phyloP scores from a whole-genome alignment of 371 early-diverging fungal species.

The Capillidium heterosporum region DNA sequence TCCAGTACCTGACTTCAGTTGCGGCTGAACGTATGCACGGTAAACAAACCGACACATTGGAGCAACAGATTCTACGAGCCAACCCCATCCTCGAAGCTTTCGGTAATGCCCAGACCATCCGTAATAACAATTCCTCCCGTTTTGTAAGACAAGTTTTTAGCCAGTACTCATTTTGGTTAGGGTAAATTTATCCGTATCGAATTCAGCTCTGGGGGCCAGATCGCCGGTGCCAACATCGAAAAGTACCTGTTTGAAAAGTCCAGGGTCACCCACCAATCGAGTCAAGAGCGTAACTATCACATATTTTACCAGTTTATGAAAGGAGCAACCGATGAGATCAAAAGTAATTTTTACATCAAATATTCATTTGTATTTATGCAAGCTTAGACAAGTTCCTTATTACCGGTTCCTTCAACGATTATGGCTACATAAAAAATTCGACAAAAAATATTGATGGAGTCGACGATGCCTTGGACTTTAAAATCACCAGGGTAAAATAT shows the following conservation, averaged over 20 bases:
- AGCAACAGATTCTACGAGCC: slow-evolving; percentile 88
- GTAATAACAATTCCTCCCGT: slow-evolving; percentile 98
- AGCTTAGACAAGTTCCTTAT: slow-evolving; percentile 38
- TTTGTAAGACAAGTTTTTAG: slow-evolving; percentile 55
- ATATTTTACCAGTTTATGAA: slow-evolving; percentile 95
- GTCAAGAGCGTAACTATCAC: slow-evolving; percentile 94
- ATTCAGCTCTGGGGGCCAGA: slow-evolving; percentile 74
- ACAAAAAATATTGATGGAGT: slow-evolving; percentile 81
- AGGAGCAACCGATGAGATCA: slow-evolving; percentile 49
- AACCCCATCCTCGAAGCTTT: slow-evolving; percentile 99
- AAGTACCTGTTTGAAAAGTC: slow-evolving; percentile 97
- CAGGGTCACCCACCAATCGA: slow-evolving; percentile 82
- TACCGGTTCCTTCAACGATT: slow-evolving; percentile 56
- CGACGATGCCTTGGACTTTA: slow-evolving; percentile 81
- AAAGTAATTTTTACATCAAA: slow-evolving; percentile 14
- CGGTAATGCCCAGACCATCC: slow-evolving; percentile 98
- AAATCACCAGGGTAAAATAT: slow-evolving; percentile 30
- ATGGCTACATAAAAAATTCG: slow-evolving; percentile 62
- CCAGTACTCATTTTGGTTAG: slow-evolving; percentile 16
- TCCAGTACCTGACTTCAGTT: slow-evolving; percentile 90
- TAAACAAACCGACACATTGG: slow-evolving; percentile 36
- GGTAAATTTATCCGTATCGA: slow-evolving; percentile 99
- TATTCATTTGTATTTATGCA: background rate
- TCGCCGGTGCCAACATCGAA: slow-evolving; percentile 94
- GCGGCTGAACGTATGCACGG: slow-evolving; percentile 34